Percentiles rank a stretch among this genome's conserved stretches.
Evolutionary conservation across 2,329 filamentous ascomycete genomes (phyloP).

Genomic region (Beauveria bassiana): DNA sequence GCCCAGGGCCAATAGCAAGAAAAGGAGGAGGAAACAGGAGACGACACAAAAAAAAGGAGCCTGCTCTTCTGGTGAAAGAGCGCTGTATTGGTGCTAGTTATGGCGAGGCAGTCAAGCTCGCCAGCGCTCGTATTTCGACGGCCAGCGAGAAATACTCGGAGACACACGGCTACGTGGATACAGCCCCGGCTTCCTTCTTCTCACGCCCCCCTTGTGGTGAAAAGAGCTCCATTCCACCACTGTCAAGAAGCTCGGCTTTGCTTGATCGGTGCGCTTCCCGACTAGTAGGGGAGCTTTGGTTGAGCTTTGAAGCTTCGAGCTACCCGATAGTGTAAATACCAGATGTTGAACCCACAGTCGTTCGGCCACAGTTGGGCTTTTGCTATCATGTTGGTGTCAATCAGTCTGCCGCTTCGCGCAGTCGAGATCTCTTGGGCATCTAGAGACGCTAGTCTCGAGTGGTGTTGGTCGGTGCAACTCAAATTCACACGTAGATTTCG

Average conservation of each 20-base stretch:
- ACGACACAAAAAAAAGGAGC: neutral
- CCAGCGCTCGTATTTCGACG: slow-evolving; percentile 1
- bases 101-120: neutral
- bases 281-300: neutral
- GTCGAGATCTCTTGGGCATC: no score
- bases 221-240: neutral
- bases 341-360: neutral
- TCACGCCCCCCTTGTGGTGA: neutral
- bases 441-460: neutral
- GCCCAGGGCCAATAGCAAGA: neutral
- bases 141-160: neutral
- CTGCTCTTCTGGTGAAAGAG: neutral
- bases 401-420: neutral
- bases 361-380: neutral
- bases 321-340: neutral
- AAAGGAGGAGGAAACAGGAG: neutral
- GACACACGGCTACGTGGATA: neutral
- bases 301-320: neutral
- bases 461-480: neutral
- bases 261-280: neutral
- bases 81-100: neutral
- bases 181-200: neutral
- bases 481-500: no score
- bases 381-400: neutral
- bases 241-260: neutral